Conservation (phyloP, 1,139 yeast species). For the Blastobotrys illinoisensis region DNA sequence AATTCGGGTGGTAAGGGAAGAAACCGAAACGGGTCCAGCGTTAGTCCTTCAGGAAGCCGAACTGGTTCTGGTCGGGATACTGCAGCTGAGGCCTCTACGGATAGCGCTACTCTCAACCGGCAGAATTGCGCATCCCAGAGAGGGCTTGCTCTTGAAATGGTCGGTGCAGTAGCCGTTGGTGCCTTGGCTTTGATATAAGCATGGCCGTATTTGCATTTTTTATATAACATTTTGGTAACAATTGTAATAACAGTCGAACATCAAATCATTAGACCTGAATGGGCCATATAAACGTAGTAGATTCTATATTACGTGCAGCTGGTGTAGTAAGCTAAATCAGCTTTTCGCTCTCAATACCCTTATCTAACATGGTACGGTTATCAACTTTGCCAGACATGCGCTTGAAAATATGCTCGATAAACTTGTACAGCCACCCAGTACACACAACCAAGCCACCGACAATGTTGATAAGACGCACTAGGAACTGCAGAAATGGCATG, state of each 20-base stretch:
- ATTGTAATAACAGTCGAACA: neutral
- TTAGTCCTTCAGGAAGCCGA: neutral
- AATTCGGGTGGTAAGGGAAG: neutral
- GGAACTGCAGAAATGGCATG: constrained; percentile 69
- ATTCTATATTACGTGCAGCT: no score
- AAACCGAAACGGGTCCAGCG: neutral
- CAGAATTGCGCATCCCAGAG: neutral
- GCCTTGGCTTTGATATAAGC: neutral
- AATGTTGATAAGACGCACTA: constrained; percentile 73
- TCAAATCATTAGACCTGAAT: no score
- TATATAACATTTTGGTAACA: no score
- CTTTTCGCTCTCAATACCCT: constrained; percentile 5
- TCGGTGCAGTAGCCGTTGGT: neutral
- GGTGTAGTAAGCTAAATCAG: no score
- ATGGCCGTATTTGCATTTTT: neutral
- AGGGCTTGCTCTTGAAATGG: neutral
- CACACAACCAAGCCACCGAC: constrained; percentile 64
- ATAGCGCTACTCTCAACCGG: neutral
- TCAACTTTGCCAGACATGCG: constrained; percentile 9
- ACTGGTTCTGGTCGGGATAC: neutral
- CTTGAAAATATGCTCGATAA: constrained; percentile 13
- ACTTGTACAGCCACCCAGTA: constrained; percentile 29
- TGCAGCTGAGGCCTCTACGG: neutral
- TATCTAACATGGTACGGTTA: constrained; percentile 11
- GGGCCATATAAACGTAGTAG: no score